These are phyloP conservation scores for Hura crepitans DNA, from an alignment of 441 rosid genomes.

Conservation along the genomic window DNA sequence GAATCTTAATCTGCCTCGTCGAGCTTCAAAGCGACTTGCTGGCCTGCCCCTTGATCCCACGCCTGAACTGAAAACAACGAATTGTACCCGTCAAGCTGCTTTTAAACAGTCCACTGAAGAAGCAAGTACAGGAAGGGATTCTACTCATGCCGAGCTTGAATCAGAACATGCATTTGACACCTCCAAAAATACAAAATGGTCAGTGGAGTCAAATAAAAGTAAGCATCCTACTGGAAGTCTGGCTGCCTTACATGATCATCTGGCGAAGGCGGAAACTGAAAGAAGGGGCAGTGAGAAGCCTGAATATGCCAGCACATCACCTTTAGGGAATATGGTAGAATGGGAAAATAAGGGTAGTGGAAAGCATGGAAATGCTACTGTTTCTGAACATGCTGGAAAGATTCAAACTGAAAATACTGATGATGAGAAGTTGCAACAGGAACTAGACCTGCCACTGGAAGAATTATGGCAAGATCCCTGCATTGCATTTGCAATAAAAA, in stretches of 20 bases:
- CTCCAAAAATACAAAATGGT: constrained; percentile 9
- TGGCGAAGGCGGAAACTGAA: constrained; percentile 22
- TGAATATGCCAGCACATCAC: constrained; percentile 5
- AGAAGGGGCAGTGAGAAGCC: background rate
- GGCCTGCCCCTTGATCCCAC: constrained; percentile 65
- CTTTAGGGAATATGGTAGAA: constrained; percentile 1
- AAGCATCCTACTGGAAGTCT: constrained; percentile 23
- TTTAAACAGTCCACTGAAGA: constrained; percentile 24
- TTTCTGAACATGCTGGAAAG: constrained; percentile 17
- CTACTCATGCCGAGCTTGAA: constrained; percentile 18
- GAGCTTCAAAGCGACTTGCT: constrained; percentile 87
- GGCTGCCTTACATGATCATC: constrained; percentile 19
- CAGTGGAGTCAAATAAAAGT: constrained; percentile 17
- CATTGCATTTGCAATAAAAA: constrained; percentile 96
- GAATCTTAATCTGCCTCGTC: constrained; percentile 39
- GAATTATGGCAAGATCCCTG: constrained; percentile 89
- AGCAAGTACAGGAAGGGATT: constrained; percentile 23
- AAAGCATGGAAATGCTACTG: constrained; percentile 4
- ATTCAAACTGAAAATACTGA: constrained; percentile 19
- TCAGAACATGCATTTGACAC: background rate
- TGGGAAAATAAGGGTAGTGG: background rate
- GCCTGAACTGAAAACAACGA: constrained; percentile 49
- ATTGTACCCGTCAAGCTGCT: constrained; percentile 35
- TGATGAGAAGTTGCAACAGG: constrained; percentile 29
- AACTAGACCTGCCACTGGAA: constrained; percentile 51